Base-by-base conservation (phyloP, 192 early-diverging fungal genomes). In the Coemansia furcata region DNA sequence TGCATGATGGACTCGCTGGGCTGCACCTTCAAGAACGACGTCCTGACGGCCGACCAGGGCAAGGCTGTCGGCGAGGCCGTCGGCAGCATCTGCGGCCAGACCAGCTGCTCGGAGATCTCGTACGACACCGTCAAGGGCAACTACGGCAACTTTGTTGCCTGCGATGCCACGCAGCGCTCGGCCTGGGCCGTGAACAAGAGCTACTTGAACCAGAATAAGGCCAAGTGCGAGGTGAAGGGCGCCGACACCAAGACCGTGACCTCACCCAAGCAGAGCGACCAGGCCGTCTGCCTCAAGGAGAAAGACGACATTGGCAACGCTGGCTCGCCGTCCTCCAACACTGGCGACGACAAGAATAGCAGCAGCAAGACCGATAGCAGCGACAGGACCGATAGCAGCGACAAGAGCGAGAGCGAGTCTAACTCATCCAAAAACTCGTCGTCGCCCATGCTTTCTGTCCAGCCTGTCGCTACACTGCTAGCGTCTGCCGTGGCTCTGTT, bases 1-100 rank as follows among this genome's bases (percentile, higher is more conserved):
- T 89, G 89, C 77, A 87, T 90, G 87, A 67, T 87, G 57, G 73
- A 87, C 39, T 84, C 82, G 2, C 63, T 92, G 37, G 73, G 82
- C 60, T 89, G 88, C 76, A 66, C 76, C 6, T 46, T 80, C 55
- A 73, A 71, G 58, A 71, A 42, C 62, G 61, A 52, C 29, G 54
- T 63, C 35, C 60, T 78, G 62, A 60, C 71, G 19, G 44, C 78
- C 8, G 62, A 49, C 36, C 65, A 74, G 49, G 67, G 78, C 60
- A 67, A 77, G 50, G 72, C 60, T 15, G 62, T 80, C 12, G 74
- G 74, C 66, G 68, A 73, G 42, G 69, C 66, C 15, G 43, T 71
- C 12, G 75, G 74, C 60, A 38, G 63, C 57, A 74, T 83, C 65
- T 83, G 80, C 60, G 77, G 71, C 52, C 68, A 54, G 61, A 76